Evolutionary conservation across 352 stramenopile species (phyloP).

Genomic region (Globisporangium cederbergense): DNA sequence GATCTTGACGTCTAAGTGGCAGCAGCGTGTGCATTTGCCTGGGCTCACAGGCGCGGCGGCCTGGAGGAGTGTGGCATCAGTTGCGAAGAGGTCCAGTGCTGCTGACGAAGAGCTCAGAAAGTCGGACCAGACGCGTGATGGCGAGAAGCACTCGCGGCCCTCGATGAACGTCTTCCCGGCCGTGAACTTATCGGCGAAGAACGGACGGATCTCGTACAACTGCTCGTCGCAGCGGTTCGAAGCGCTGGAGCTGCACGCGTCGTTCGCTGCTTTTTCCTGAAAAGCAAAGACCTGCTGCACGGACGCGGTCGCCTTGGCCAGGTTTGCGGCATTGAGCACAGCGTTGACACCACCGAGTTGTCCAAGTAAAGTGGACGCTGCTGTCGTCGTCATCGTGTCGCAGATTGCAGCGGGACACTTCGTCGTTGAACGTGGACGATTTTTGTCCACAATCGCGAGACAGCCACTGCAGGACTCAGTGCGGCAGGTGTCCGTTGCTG

Average conservation of each 20-base stretch:
- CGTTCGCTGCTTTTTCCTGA: constrained; percentile 38
- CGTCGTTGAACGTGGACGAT: constrained; percentile 36
- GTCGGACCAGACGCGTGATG: constrained; percentile 10
- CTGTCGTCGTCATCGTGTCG: not conserved
- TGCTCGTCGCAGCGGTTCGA: constrained; percentile 20
- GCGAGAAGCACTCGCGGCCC: constrained; percentile 13
- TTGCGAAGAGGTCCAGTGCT: not conserved
- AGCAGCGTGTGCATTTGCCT: constrained; percentile 21
- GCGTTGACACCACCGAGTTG: constrained; percentile 19
- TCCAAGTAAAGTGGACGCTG: not conserved
- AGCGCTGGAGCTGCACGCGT: constrained; percentile 32
- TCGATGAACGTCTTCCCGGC: not conserved
- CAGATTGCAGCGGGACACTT: constrained; percentile 37
- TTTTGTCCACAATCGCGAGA: constrained; percentile 42
- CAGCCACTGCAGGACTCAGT: constrained; percentile 39
- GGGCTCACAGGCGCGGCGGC: not conserved
- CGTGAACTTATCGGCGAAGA: constrained; percentile 14
- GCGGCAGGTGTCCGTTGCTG: constrained; percentile 35
- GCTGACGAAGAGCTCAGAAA: not conserved
- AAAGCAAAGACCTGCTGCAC: constrained; percentile 40
- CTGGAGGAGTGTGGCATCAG: constrained; percentile 8
- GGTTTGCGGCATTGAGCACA: constrained; percentile 20
- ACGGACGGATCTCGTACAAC: constrained; percentile 16
- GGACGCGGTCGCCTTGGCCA: constrained; percentile 23
- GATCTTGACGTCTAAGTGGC: constrained; percentile 19